Evolutionary conservation across 164 flowering plant genomes (phyloP).

Genomic region (Liriodendron chinense): DNA sequence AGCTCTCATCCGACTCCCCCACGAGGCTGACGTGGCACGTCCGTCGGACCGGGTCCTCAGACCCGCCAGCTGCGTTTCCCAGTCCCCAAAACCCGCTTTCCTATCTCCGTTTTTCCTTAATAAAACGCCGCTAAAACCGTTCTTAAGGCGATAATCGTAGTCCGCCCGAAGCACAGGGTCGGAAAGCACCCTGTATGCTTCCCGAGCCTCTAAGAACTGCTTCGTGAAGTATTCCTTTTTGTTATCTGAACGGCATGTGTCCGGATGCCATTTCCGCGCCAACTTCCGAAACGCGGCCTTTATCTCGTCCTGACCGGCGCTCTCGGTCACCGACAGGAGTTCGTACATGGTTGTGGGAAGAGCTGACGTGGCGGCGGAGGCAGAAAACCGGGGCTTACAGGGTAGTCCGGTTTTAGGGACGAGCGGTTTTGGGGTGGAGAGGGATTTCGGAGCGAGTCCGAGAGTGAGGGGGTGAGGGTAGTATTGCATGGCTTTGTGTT

Average conservation of each 20-base stretch:
- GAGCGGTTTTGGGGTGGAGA: no score
- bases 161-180: conserved; percentile 14
- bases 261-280: conserved; percentile 15
- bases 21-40: conserved; percentile 2
- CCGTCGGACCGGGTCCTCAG: background rate
- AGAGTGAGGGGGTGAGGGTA: no score
- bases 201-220: conserved; percentile 11
- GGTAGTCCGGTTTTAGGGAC: no score
- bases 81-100: conserved; percentile 7
- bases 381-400: background rate
- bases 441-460: no score
- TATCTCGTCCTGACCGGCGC: conserved; percentile 14
- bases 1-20: conserved; percentile 10
- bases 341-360: conserved; percentile 7
- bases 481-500: no score
- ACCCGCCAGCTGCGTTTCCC: conserved; percentile 17
- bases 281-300: conserved; percentile 14
- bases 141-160: conserved; percentile 8
- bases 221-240: background rate
- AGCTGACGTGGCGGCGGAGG: background rate
- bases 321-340: conserved; percentile 9
- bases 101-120: no score
- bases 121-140: no score
- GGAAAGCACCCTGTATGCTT: conserved; percentile 14
- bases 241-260: conserved; percentile 9